Conservation (phyloP, 1,139 yeast species). For the Magnusiomyces clavatus region DNA sequence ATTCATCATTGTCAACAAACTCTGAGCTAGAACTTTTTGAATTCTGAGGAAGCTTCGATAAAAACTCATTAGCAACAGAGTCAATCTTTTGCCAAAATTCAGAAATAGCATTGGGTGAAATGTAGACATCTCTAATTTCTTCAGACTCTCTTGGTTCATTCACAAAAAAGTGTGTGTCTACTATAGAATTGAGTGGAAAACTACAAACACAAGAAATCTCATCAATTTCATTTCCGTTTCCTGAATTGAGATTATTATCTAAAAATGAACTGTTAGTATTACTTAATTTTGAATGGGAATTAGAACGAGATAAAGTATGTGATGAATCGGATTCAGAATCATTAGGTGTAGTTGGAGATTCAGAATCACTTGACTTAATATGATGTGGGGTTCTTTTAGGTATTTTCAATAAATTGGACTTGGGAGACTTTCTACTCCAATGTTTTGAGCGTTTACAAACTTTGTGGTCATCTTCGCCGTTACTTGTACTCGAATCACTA, state of each 20-base stretch:
- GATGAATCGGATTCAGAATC: too few species aligned
- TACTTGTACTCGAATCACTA: too few species aligned
- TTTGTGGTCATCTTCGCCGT: too few species aligned
- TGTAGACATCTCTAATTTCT: conserved; percentile 2
- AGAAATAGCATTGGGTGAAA: background rate
- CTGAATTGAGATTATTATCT: background rate
- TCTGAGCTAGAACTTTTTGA: too few species aligned
- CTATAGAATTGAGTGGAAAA: background rate
- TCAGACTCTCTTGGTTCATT: conserved; percentile 6
- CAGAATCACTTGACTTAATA: too few species aligned
- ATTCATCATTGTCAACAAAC: background rate
- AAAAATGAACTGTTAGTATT: background rate
- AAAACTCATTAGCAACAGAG: too few species aligned
- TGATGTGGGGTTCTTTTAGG: too few species aligned
- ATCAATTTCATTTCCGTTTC: background rate
- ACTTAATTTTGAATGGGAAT: background rate
- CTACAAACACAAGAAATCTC: background rate
- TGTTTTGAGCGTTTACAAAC: too few species aligned
- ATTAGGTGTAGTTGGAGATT: too few species aligned
- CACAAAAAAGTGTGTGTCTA: conserved; percentile 1
- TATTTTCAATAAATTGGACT: too few species aligned
- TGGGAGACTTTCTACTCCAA: too few species aligned
- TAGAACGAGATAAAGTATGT: background rate
- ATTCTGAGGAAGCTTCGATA: too few species aligned
- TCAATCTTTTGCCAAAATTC: background rate